Conservation (phyloP, 2,329 filamentous ascomycete genomes). For the Alternaria tenuissima region DNA sequence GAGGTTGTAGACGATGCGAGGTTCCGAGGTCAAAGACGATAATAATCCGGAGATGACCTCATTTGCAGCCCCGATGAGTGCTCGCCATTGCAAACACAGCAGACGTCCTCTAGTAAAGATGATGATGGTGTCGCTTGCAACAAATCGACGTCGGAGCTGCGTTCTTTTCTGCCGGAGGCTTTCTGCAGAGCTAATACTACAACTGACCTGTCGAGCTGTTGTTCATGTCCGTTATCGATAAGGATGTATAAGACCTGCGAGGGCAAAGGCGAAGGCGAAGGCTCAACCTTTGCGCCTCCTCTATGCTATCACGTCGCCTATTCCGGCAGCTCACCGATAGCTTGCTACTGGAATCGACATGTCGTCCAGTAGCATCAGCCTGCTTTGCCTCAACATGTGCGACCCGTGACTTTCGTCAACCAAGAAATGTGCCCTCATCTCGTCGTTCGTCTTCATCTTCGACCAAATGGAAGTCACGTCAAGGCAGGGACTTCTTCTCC, state of each 20-base stretch:
- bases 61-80: not conserved
- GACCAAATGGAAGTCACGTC: slow-evolving; percentile 82
- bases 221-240: slow-evolving; percentile 18
- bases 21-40: slow-evolving; percentile 36
- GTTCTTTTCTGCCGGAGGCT: not conserved
- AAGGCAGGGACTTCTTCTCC: slow-evolving; percentile 75
- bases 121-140: not conserved
- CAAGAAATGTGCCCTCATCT: slow-evolving; percentile 7
- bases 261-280: slow-evolving; percentile 5
- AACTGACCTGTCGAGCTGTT: not conserved
- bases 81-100: slow-evolving; percentile 73
- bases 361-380: slow-evolving; percentile 4
- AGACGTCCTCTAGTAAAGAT: not conserved
- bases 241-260: slow-evolving; percentile 4
- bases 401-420: slow-evolving; percentile 14
- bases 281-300: slow-evolving; percentile 16
- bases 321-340: slow-evolving; percentile 49
- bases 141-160: not conserved
- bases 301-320: slow-evolving; percentile 50
- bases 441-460: slow-evolving; percentile 63
- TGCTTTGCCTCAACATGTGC: slow-evolving; percentile 28
- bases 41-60: slow-evolving; percentile 33
- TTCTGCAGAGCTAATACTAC: not conserved
- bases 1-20: slow-evolving; percentile 19
- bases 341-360: slow-evolving; percentile 33